Conservation (phyloP, 192 early-diverging fungal species). For the Coemansia pectinata region DNA sequence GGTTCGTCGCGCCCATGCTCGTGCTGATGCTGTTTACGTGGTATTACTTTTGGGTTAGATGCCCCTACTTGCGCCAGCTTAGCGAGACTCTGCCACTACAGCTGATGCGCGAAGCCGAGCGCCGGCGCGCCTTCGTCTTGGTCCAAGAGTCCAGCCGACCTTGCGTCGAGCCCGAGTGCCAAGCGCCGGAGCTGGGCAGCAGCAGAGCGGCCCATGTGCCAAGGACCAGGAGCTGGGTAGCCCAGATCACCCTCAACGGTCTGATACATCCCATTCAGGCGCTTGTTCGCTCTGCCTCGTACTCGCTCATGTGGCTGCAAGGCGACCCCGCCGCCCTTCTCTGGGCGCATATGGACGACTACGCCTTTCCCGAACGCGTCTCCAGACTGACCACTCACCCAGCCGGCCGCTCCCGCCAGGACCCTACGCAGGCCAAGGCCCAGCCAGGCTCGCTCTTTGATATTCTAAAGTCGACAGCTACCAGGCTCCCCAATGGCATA, state of each 20-base stretch:
- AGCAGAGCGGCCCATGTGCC: background rate
- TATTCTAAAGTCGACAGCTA: constrained; percentile 4
- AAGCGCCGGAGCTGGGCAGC: background rate
- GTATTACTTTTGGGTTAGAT: constrained; percentile 50
- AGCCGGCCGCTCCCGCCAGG: constrained; percentile 23
- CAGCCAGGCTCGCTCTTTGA: constrained; percentile 45
- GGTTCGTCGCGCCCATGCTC: constrained; percentile 50
- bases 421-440: constrained; percentile 24
- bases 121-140: constrained; percentile 24
- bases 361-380: constrained; percentile 50
- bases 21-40: constrained; percentile 46
- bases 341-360: constrained; percentile 48
- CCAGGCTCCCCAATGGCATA: constrained; percentile 17
- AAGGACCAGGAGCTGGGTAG: constrained; percentile 10
- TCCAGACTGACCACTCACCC: constrained; percentile 13
- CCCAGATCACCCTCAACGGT: background rate
- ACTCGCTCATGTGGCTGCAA: constrained; percentile 12
- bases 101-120: constrained; percentile 48
- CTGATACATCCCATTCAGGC: constrained; percentile 28
- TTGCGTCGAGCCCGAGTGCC: background rate
- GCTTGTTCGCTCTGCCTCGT: constrained; percentile 23
- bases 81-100: constrained; percentile 43
- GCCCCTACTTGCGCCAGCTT: constrained; percentile 21
- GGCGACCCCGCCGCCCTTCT: constrained; percentile 44
- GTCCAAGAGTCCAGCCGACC: background rate